Evolutionary conservation across 345 rosid genomes (phyloP), one percentile per base, ranked within the genome.

Genomic region (Leavenworthia alabamica): DNA sequence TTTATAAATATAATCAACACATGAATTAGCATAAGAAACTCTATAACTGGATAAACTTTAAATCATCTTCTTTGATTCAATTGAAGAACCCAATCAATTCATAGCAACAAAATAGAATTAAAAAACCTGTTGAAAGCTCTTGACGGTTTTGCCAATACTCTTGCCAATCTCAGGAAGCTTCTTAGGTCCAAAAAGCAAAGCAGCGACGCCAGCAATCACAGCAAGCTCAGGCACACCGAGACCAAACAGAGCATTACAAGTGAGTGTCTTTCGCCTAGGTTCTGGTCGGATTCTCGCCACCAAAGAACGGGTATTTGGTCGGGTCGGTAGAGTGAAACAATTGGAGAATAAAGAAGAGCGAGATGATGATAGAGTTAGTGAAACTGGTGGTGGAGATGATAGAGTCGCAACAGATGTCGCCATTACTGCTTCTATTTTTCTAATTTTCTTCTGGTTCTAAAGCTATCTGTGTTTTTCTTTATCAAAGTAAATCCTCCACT

Each of bases 101-200:
- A 6, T 14, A 43, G 14, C n/a, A n/a, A n/a, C n/a, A n/a, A n/a
- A n/a, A n/a, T n/a, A n/a, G n/a, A n/a, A n/a, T n/a, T n/a, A n/a
- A n/a, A n/a, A n/a, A n/a, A n/a, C n/a, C n/a, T 89, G 95, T 43
- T 92, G 96, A 66, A 92, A 92, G 74, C 98, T 86, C 67, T 81
- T 92, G 74, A 92, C 85, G 19, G 98, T 92, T 64, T 92, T 92
- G 11, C 98, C 98, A 70, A 92, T 85, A 70, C 88, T 86, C 76
- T 51, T 92, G 28, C 98, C 96, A 6, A 92, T 87, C 80, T 92
- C 95, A 36, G 98, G 98, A 78, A 92, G 79, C 53, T 92, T 77
- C 78, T 89, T 92, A 63, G 98, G 98, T 49, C 98, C 98, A 67
- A 92, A 92, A 60, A 92, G 82, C 56, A 92, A 64, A 32, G 96